phyloP scores from a whole-genome alignment of 768 basidiomycete genomes.

The Neoboletus brunneissimus region DNA sequence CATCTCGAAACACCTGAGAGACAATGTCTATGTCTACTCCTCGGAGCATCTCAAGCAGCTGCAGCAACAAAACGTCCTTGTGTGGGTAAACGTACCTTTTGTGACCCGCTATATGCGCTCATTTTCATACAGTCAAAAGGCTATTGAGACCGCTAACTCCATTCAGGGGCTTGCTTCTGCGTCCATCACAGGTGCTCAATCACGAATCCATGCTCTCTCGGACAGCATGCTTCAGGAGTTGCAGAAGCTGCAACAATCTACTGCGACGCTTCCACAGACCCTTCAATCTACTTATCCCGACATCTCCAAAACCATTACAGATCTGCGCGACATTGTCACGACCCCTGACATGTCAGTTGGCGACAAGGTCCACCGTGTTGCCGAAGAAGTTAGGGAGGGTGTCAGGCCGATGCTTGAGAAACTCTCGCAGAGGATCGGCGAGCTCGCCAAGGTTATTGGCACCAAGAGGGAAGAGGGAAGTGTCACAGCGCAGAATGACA shows the following conservation, averaged over 20 bases:
- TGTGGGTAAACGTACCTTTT: slow-evolving; percentile 43
- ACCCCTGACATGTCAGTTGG: slow-evolving; percentile 53
- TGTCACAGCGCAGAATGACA: slow-evolving; percentile 5
- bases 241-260: slow-evolving; percentile 61
- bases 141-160: slow-evolving; percentile 61
- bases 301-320: slow-evolving; percentile 48
- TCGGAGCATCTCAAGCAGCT: slow-evolving; percentile 70
- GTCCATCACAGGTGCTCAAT: slow-evolving; percentile 52
- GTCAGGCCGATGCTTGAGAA: slow-evolving; percentile 61
- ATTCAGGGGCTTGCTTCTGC: slow-evolving; percentile 60
- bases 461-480: slow-evolving; percentile 29
- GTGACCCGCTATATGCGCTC: not conserved
- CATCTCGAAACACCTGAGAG: slow-evolving; percentile 61
- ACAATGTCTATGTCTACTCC: slow-evolving; percentile 63
- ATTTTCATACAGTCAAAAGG: slow-evolving; percentile 52
- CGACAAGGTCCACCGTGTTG: slow-evolving; percentile 59
- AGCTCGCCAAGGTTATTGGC: slow-evolving; percentile 25
- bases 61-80: slow-evolving; percentile 59
- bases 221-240: slow-evolving; percentile 67
- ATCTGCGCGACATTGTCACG: slow-evolving; percentile 52
- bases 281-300: slow-evolving; percentile 59
- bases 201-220: slow-evolving; percentile 57
- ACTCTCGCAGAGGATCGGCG: slow-evolving; percentile 39
- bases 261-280: slow-evolving; percentile 54
- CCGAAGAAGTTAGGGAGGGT: slow-evolving; percentile 56